Base-by-base conservation (phyloP, 768 basidiomycete genomes). In the Naematelia aurantialba region DNA sequence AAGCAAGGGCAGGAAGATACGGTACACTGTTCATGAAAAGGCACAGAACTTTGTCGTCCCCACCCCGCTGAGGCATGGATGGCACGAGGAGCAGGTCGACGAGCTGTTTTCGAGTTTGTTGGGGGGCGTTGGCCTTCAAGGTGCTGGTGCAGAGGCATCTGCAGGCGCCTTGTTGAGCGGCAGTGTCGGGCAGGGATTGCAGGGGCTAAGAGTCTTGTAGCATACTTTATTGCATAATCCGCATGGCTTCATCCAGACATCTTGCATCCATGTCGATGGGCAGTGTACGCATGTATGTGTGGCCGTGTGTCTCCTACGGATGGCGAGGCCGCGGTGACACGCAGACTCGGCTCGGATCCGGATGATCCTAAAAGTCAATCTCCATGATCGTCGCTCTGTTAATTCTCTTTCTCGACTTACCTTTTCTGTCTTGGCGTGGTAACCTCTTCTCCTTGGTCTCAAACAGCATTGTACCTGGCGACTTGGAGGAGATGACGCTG, bases 11-110 rank as follows among this genome's bases (percentile, higher is more conserved):
- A 82, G 94, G 58, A 94, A 92, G 77, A 78, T 99, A 62, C 89
- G 89, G 56, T 96, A 91, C 75, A 88, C 94, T 63, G 85, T 89
- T 1, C 96, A 98, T 71, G 92, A 98, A 69, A 98, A 96, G 79
- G 80, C 96, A 51, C 89, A 92, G 76, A 91, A 92, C 76, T 98
- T 97, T 74, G 94, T 94, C 88, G 89, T 92, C 1, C 94, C 94
- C 4, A 85, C 92, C 27, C 70, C 74, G 21, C 68, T 79, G 0
- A 74, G 78, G 30, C 85, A 85, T 26, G 82, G 79, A 56, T 99
- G 96, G 96, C 91, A 94, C 63, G 91, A 97, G 60, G 91, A 91
- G 70, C 96, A 98, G 79, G 83, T 92, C 55, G 93, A 99, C 71
- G 94, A 98, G 74, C 78, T 98, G 55, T 98, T 99, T 77, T 82